Base-by-base conservation (phyloP, 257 asterid species). In the Schizonepeta tenuifolia region DNA sequence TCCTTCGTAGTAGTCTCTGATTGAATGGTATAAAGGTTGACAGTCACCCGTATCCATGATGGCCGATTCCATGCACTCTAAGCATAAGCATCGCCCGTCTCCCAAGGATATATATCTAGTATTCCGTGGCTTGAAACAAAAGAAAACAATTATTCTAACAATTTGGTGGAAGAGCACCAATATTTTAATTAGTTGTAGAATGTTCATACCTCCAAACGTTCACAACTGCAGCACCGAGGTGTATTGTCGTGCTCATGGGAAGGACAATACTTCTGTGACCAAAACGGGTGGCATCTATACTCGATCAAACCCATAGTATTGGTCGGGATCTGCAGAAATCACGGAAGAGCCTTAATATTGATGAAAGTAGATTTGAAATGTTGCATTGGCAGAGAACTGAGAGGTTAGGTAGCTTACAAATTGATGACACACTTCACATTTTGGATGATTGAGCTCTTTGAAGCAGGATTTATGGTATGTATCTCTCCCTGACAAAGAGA, bases 31-130 rank as follows among this genome's bases (percentile, higher is more conserved):
- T 56, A 95, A 78, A 31, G 99, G 95, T 73, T 90, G 97, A 76
- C 99, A 92, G 67, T 95, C 99, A 18, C 96, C 96, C 0, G 96
- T 92, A 75, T 95, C 98, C 98, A 95, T 95, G 60, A 95, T 88
- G 28, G 99, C 96, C 1, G 95, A 92, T 79, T 95, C 99, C 96
- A 89, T 88, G 78, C 99, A 95, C 83, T 92, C 99, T 71, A 95
- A 87, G 88, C 98, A 92, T 71, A 95, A 70, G 75, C 93, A 90
- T 41, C 99, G 84, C 0, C 99, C 97, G 57, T 95, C 99, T 60
- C 97, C 98, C 20, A 95, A 78, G 11, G 97, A 87, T 61, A 89
- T 57, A 63, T 88, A 89, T 82, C 83, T 85, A 6, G 90, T 84
- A 64, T 84, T 90, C 83, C 87, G 50, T 2, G 99, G 77, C 99